phyloP scores from a whole-genome alignment of 345 rosid genomes.

The Corchorus olitorius region DNA sequence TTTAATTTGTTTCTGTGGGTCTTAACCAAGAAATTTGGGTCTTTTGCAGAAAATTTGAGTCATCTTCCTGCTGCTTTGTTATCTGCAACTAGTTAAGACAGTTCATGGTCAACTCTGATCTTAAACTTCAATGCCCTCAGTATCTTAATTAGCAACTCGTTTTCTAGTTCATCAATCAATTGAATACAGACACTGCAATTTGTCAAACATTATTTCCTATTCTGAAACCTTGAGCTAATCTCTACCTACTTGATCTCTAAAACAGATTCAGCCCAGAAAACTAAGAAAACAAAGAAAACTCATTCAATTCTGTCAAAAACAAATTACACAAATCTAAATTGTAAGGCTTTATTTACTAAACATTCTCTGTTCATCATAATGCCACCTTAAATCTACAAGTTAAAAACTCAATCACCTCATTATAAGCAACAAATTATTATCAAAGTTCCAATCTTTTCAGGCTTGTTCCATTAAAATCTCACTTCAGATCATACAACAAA shows the following conservation, averaged over 20 bases:
- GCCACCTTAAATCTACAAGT: background rate
- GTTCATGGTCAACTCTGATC: background rate
- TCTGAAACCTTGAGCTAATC: constrained; percentile 1
- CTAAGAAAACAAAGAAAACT: background rate
- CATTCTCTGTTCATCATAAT: background rate
- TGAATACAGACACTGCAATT: constrained; percentile 5
- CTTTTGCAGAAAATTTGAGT: background rate
- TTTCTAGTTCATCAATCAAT: background rate
- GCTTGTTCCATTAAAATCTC: background rate
- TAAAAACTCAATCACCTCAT: background rate
- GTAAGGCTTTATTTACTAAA: background rate
- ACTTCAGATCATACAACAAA: background rate
- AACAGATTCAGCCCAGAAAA: background rate
- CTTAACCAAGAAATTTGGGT: background rate
- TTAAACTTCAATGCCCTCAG: background rate
- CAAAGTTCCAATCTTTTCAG: background rate
- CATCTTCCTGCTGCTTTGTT: background rate
- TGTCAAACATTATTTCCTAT: background rate
- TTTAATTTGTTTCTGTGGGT: background rate
- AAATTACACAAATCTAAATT: background rate
- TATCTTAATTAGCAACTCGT: background rate
- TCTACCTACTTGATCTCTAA: no score
- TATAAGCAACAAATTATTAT: background rate
- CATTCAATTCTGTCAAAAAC: background rate
- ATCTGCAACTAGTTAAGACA: background rate